phyloP scores from a whole-genome alignment of 108 stramenopile species.

The Cylindrotheca fusiformis region DNA sequence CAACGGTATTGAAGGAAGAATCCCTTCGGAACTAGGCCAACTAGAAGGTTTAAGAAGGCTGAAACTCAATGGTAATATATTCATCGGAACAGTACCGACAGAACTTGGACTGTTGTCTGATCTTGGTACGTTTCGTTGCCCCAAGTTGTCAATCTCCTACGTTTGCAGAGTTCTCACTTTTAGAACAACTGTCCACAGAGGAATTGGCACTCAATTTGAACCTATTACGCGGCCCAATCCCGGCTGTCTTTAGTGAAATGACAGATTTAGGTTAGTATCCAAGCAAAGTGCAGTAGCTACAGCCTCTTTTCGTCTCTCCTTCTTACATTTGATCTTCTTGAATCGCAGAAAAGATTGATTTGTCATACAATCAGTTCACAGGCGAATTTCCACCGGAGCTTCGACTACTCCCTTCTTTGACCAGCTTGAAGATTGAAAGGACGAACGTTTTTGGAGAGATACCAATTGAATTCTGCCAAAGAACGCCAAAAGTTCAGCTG shows the following conservation, averaged over 20 bases:
- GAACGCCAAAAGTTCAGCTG: not conserved
- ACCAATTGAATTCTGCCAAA: conserved; percentile 8
- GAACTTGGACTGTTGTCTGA: conserved; percentile 2
- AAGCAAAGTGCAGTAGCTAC: not conserved
- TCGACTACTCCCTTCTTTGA: conserved; percentile 1
- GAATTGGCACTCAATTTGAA: conserved; percentile 2
- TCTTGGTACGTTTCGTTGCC: too few species aligned
- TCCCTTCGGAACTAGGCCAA: conserved; percentile 10
- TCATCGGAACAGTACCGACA: conserved; percentile 8
- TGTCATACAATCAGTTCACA: not conserved
- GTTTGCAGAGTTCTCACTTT: too few species aligned
- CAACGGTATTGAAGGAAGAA: conserved; percentile 10
- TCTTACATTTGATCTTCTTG: conserved; percentile 1
- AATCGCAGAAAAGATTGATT: conserved; percentile 3
- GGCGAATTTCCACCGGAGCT: conserved; percentile 1
- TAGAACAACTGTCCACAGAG: not conserved
- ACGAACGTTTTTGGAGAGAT: conserved; percentile 6
- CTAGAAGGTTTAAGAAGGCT: not conserved
- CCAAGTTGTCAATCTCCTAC: too few species aligned
- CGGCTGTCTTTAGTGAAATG: conserved; percentile 3
- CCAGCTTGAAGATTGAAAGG: not conserved
- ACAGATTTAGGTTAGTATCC: not conserved
- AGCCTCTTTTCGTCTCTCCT: not conserved
- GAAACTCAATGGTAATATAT: conserved; percentile 2
- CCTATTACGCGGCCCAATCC: not conserved